phyloP scores from a whole-genome alignment of 257 asterid species.

The Buddleja alternifolia region DNA sequence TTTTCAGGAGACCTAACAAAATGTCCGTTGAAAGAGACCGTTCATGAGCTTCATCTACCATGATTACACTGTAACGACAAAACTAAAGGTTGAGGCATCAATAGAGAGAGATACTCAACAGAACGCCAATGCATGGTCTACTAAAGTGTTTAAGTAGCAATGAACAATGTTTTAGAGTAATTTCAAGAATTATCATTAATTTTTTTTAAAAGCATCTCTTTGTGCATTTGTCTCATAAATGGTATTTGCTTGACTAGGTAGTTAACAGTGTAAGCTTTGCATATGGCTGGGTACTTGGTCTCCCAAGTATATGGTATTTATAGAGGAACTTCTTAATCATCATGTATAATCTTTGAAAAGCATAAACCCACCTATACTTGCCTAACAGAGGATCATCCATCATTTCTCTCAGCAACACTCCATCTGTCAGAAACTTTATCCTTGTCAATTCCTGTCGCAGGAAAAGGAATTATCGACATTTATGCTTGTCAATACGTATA shows the following conservation, averaged over 20 bases:
- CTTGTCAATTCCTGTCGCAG: constrained; percentile 74
- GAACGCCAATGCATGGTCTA: not conserved
- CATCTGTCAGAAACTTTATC: constrained; percentile 93
- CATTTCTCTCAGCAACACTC: constrained; percentile 96
- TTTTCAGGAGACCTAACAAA: constrained; percentile 92
- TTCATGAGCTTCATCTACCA: constrained; percentile 99
- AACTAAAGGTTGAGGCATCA: constrained; percentile 29
- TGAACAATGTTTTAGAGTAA: not conserved
- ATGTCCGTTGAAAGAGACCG: constrained; percentile 93
- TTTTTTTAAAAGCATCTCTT: no score
- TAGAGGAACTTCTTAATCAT: not conserved
- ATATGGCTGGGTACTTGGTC: not conserved
- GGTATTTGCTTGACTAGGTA: no score
- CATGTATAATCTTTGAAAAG: constrained; percentile 3
- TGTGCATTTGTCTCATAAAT: no score
- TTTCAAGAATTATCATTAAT: no score
- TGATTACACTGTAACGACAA: constrained; percentile 69
- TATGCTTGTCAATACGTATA: constrained; percentile 25
- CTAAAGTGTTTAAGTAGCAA: not conserved
- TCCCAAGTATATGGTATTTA: constrained; percentile 4
- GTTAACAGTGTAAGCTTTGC: constrained; percentile 5
- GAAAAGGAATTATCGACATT: constrained; percentile 29
- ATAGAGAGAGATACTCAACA: no score
- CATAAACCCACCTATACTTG: constrained; percentile 74
- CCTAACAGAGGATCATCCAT: constrained; percentile 98